Evolutionary conservation across 106 monocot genomes (phyloP).

Genomic region (Hemerocallis citrina): DNA sequence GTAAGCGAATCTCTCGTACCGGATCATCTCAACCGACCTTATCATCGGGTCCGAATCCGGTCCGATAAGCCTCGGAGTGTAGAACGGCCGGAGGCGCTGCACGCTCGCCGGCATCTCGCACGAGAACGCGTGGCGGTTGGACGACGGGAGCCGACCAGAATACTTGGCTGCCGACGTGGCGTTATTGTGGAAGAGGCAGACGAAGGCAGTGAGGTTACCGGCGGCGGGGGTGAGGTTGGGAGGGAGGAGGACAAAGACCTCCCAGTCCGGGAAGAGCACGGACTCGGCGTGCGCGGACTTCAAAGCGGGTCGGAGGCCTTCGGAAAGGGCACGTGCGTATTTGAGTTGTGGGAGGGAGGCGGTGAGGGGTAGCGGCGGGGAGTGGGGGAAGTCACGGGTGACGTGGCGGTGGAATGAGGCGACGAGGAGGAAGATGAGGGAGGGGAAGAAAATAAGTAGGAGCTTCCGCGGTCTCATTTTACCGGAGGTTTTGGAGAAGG

Average conservation of each 20-base stretch:
- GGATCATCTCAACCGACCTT: slow-evolving; percentile 16
- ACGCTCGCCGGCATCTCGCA: slow-evolving; percentile 30
- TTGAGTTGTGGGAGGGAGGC: background rate
- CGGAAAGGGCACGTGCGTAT: background rate
- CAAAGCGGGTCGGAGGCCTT: background rate
- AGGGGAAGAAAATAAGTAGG: background rate
- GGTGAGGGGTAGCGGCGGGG: background rate
- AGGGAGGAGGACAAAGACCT: slow-evolving; percentile 38
- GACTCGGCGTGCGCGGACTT: too few relatives aligned
- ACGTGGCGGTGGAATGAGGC: background rate
- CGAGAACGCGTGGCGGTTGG: slow-evolving; percentile 17
- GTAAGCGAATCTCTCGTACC: slow-evolving; percentile 51
- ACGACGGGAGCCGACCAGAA: slow-evolving; percentile 18
- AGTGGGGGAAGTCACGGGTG: background rate
- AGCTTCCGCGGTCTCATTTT: too few relatives aligned
- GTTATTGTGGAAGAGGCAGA: slow-evolving; percentile 48
- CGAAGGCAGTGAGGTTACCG: background rate
- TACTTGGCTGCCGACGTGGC: slow-evolving; percentile 27
- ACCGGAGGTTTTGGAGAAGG: background rate
- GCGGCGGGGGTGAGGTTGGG: background rate
- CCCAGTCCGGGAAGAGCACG: slow-evolving; percentile 67
- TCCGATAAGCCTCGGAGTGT: slow-evolving; percentile 18
- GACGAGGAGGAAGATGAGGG: background rate
- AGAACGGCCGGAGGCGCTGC: slow-evolving; percentile 26
- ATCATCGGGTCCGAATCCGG: background rate